phyloP scores from a whole-genome alignment of 192 early-diverging fungal genomes.

The Backusella luteola region DNA sequence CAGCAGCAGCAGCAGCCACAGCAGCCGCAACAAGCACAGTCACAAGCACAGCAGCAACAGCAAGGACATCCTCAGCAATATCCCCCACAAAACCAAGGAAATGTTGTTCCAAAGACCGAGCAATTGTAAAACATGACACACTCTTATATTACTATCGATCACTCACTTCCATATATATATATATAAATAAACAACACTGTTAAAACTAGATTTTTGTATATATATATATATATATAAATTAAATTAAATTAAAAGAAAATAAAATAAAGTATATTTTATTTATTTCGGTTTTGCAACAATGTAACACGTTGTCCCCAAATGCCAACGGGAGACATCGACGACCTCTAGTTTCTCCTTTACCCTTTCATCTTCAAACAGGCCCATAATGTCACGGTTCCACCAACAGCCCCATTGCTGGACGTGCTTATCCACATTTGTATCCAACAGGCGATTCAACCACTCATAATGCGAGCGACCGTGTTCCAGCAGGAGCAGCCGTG shows the following conservation, averaged over 20 bases:
- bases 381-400: slow-evolving; percentile 66
- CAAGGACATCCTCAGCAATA: slow-evolving; percentile 1
- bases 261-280: too few species aligned
- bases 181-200: not conserved
- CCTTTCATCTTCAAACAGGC: slow-evolving; percentile 43
- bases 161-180: too few species aligned
- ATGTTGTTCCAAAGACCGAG: not conserved
- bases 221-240: too few species aligned
- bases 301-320: slow-evolving; percentile 67
- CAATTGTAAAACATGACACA: not conserved
- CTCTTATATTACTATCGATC: too few species aligned
- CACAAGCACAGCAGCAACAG: not conserved
- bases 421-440: slow-evolving; percentile 57
- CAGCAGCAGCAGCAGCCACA: not conserved
- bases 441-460: slow-evolving; percentile 56
- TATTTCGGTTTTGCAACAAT: slow-evolving; percentile 43
- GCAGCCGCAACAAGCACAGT: not conserved
- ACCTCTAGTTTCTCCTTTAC: slow-evolving; percentile 51
- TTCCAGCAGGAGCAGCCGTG: slow-evolving; percentile 59
- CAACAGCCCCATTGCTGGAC: slow-evolving; percentile 67
- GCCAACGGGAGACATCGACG: slow-evolving; percentile 46
- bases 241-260: too few species aligned
- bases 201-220: not conserved
- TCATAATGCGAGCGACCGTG: slow-evolving; percentile 57
- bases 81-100: not conserved